These are phyloP conservation scores for Blumeriella jaapii DNA, from an alignment of 2,329 filamentous ascomycete species.

Conservation along the genomic window DNA sequence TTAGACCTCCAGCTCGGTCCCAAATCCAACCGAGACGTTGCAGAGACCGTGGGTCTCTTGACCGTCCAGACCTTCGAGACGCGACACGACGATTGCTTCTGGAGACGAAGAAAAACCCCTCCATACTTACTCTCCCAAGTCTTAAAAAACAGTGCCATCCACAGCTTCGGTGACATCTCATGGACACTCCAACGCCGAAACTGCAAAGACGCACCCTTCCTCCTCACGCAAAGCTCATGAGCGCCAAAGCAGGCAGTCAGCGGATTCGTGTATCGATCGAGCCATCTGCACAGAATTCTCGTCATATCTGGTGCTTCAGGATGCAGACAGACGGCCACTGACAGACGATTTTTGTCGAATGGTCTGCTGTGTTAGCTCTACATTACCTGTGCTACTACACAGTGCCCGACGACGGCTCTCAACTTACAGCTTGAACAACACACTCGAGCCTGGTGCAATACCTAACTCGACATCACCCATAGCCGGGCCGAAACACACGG, in stretches of 20 bases:
- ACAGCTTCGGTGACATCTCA: conserved; percentile 35
- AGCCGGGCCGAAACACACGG: conserved; percentile 36
- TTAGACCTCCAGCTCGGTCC: no score
- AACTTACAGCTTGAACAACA: conserved; percentile 44
- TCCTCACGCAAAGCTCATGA: conserved; percentile 42
- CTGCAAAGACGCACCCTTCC: conserved; percentile 37
- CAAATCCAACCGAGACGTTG: no score
- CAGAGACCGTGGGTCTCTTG: no score
- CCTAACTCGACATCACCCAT: conserved; percentile 33
- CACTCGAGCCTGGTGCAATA: conserved; percentile 37
- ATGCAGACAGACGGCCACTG: conserved; percentile 41
- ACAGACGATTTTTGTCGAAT: conserved; percentile 44
- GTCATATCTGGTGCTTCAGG: conserved; percentile 27
- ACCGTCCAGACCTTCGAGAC: no score
- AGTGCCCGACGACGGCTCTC: no score
- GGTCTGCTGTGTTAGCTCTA: conserved; percentile 28
- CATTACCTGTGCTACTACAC: not conserved
- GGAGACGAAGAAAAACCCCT: not conserved
- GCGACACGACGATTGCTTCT: not conserved
- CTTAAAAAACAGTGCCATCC: conserved; percentile 44
- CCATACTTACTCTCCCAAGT: conserved; percentile 45
- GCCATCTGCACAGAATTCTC: conserved; percentile 26
- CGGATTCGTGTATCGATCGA: conserved; percentile 20
- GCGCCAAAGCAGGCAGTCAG: conserved; percentile 39
- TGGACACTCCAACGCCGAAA: conserved; percentile 40